Conservation (phyloP, 2,329 filamentous ascomycete genomes). For the Beauveria sp. region DNA sequence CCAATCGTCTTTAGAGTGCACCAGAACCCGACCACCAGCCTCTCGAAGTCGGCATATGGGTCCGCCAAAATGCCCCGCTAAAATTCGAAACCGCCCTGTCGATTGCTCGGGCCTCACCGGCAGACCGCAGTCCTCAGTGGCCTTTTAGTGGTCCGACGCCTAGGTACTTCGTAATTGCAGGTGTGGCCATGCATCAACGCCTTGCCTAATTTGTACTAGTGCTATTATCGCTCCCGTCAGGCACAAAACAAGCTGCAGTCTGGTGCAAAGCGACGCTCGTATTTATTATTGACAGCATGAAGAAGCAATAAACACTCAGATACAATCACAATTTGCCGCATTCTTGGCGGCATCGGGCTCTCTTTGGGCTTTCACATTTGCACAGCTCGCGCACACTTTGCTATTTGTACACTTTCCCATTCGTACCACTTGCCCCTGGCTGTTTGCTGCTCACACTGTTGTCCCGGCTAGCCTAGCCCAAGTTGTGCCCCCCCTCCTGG, state of each 20-base stretch:
- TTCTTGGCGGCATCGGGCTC: conserved; percentile 16
- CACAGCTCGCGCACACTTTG: background rate
- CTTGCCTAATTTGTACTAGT: background rate
- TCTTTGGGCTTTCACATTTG: background rate
- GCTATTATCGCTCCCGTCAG: background rate
- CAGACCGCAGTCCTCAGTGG: background rate
- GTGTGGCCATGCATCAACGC: background rate
- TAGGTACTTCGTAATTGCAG: background rate
- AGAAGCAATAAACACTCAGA: background rate
- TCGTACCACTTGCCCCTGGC: background rate
- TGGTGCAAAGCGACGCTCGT: conserved; percentile 4
- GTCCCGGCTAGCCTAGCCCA: background rate
- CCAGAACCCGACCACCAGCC: background rate
- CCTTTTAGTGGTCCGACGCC: background rate
- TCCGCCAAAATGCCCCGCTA: background rate
- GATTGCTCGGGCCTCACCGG: background rate
- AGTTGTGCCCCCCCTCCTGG: background rate
- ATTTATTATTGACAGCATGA: background rate
- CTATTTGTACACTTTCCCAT: background rate
- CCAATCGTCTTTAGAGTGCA: background rate
- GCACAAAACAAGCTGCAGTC: conserved; percentile 9
- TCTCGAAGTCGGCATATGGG: background rate
- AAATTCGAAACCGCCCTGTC: background rate
- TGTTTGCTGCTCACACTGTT: background rate
- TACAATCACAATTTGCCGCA: conserved; percentile 29